phyloP scores from a whole-genome alignment of 2,329 filamentous ascomycete genomes.

The Phialocephala subalpina region DNA sequence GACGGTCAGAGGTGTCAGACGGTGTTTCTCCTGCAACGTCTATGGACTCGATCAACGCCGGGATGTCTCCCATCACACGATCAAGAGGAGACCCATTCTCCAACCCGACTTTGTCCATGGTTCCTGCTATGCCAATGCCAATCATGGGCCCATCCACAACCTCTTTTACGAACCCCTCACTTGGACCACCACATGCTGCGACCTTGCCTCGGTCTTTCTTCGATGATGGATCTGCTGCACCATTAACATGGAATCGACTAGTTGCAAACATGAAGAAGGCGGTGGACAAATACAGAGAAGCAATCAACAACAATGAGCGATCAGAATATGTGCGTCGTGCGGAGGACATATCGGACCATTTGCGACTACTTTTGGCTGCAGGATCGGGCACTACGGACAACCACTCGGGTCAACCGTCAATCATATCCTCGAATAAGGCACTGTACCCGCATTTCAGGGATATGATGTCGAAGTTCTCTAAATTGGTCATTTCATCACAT shows the following conservation, averaged over 20 bases:
- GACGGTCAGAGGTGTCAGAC: constrained; percentile 65
- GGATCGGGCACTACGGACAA: constrained; percentile 98
- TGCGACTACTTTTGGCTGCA: constrained; percentile 91
- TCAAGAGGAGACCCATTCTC: constrained; percentile 63
- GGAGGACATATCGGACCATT: constrained; percentile 98
- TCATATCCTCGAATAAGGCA: constrained; percentile 97
- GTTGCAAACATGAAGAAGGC: constrained; percentile 93
- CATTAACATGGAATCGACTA: constrained; percentile 87
- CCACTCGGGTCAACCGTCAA: constrained; percentile 98
- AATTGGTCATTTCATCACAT: constrained; percentile 95
- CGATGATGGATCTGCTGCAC: constrained; percentile 82
- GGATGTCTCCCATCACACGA: constrained; percentile 65
- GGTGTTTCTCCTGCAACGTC: constrained; percentile 87
- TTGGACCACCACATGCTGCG: constrained; percentile 47
- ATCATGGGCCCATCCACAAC: constrained; percentile 49
- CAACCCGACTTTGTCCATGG: constrained; percentile 61
- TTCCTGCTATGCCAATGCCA: constrained; percentile 50
- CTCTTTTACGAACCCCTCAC: constrained; percentile 62
- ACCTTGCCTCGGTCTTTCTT: constrained; percentile 85
- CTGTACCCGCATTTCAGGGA: constrained; percentile 97
- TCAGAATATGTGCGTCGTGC: constrained; percentile 92
- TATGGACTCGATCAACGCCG: constrained; percentile 88
- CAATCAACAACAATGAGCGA: constrained; percentile 82
- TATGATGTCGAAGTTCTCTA: constrained; percentile 99
- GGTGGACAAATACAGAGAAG: constrained; percentile 88